phyloP scores from a whole-genome alignment of 176 grass and related monocot genomes.

The Cocos nucifera region DNA sequence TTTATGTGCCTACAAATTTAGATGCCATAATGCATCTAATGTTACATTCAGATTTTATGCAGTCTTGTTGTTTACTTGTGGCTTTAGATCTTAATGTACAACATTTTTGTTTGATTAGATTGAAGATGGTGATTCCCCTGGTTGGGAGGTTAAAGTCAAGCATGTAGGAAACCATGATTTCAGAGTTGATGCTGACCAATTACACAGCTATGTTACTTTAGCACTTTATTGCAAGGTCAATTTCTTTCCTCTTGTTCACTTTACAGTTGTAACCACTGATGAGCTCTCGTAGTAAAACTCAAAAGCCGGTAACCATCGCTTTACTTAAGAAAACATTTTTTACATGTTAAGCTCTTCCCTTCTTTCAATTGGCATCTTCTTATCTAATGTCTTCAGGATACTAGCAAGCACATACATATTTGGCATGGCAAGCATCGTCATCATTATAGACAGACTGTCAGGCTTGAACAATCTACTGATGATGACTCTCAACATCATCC shows the following conservation, averaged over 20 bases:
- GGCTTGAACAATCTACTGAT: constrained; percentile 32
- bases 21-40: too few species aligned
- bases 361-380: background rate
- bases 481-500: constrained; percentile 40
- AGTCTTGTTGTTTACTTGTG: background rate
- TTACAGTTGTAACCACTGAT: too few species aligned
- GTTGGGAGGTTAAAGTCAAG: constrained; percentile 68
- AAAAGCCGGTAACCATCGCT: too few species aligned
- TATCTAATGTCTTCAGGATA: constrained; percentile 35
- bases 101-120: constrained; percentile 40
- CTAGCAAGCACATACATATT: constrained; percentile 64
- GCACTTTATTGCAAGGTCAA: constrained; percentile 74
- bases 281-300: too few species aligned
- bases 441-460: constrained; percentile 64
- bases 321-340: too few species aligned
- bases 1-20: too few species aligned
- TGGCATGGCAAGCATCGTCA: constrained; percentile 88
- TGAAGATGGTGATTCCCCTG: constrained; percentile 48
- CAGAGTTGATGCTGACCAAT: constrained; percentile 56
- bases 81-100: too few species aligned
- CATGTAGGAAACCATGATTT: constrained; percentile 42
- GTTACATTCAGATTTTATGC: too few species aligned
- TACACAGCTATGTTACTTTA: constrained; percentile 71
- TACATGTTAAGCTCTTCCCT: too few species aligned
- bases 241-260: constrained; percentile 3